A percentile compares a stretch with the other conserved stretches of the same genome.
These are phyloP conservation scores for Chlorella sp. DNA, from an alignment of 139 green algal genomes.

Conservation along the genomic window DNA sequence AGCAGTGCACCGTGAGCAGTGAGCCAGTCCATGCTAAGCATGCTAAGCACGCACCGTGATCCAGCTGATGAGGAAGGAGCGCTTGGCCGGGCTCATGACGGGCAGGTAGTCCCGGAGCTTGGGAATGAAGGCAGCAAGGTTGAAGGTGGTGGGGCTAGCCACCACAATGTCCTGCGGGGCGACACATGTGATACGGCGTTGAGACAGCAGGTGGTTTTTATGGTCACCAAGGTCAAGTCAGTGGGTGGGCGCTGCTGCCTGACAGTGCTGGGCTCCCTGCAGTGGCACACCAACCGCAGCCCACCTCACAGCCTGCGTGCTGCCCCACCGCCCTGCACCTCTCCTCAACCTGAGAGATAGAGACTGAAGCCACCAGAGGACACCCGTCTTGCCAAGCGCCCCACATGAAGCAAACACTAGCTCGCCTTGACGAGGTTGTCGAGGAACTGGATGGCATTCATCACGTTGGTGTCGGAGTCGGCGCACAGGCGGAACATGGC, in stretches of 20 bases:
- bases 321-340: too few relatives aligned
- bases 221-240: too few relatives aligned
- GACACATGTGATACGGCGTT: not conserved
- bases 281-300: too few relatives aligned
- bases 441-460: constrained; percentile 88
- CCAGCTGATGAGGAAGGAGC: constrained; percentile 55
- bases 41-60: constrained; percentile 19
- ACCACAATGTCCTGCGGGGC: constrained; percentile 55
- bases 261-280: too few relatives aligned
- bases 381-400: too few relatives aligned
- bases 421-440: constrained; percentile 91
- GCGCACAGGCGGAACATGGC: constrained; percentile 82
- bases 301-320: too few relatives aligned
- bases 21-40: not conserved
- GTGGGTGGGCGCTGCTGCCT: too few relatives aligned
- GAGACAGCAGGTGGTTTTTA: too few relatives aligned
- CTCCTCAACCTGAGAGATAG: too few relatives aligned
- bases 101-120: constrained; percentile 72
- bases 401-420: too few relatives aligned
- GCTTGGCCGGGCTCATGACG: constrained; percentile 79
- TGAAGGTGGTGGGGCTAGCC: constrained; percentile 44
- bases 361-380: too few relatives aligned
- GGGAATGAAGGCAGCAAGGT: constrained; percentile 81
- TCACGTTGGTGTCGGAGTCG: constrained; percentile 68
- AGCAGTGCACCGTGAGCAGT: too few relatives aligned